These are phyloP conservation scores for Lactarius vividus DNA, from an alignment of 768 basidiomycete genomes.

Conservation along the genomic window DNA sequence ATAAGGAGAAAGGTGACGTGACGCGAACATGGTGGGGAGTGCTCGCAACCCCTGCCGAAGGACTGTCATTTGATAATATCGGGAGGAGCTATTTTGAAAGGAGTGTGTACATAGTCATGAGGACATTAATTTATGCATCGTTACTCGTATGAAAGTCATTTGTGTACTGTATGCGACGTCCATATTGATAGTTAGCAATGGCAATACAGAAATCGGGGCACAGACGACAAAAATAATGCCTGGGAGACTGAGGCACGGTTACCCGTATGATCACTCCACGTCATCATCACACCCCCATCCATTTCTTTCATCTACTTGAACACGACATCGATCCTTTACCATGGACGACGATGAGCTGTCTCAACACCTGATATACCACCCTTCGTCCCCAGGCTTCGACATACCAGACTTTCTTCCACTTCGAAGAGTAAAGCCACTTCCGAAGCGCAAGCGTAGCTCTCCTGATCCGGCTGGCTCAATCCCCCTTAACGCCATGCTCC, in stretches of 20 bases:
- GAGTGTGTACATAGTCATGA: neutral
- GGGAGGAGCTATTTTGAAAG: neutral
- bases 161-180: neutral
- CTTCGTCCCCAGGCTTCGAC: conserved; percentile 43
- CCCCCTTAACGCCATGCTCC: conserved; percentile 28
- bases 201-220: neutral
- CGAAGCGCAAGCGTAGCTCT: conserved; percentile 67
- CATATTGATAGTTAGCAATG: neutral
- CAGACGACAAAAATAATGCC: conserved; percentile 1
- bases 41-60: neutral
- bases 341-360: conserved; percentile 22
- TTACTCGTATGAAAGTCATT: neutral
- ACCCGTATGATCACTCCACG: conserved; percentile 20
- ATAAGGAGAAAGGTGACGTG: neutral
- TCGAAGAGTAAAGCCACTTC: conserved; percentile 72
- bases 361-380: conserved; percentile 15
- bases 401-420: conserved; percentile 59
- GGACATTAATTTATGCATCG: neutral
- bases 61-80: neutral
- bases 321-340: neutral
- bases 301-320: conserved; percentile 1
- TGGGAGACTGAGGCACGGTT: conserved; percentile 13
- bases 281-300: conserved; percentile 16
- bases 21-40: neutral
- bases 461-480: conserved; percentile 8